Percentiles rank a stretch among this genome's conserved stretches.
These are phyloP conservation scores for Colletotrichum sublineola DNA, from an alignment of 2,329 filamentous ascomycete genomes.

Conservation along the genomic window DNA sequence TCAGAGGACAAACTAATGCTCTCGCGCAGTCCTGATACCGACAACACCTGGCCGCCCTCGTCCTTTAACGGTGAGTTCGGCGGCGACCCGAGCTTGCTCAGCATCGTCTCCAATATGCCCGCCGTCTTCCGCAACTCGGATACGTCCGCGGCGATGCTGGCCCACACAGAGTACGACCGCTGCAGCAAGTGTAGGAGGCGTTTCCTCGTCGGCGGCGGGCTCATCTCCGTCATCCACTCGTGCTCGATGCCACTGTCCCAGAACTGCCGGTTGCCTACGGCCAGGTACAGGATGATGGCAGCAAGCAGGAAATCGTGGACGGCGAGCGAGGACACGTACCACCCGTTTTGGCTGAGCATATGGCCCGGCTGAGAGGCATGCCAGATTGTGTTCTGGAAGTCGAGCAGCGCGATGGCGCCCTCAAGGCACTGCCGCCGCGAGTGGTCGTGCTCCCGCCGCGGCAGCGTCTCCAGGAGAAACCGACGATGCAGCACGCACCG, in stretches of 20 bases:
- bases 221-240: slow-evolving; percentile 53
- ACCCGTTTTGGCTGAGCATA: slow-evolving; percentile 64
- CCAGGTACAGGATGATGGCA: slow-evolving; percentile 70
- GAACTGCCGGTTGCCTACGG: slow-evolving; percentile 59
- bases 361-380: slow-evolving; percentile 66
- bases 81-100: slow-evolving; percentile 56
- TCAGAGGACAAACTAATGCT: slow-evolving; percentile 41
- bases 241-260: slow-evolving; percentile 51
- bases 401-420: slow-evolving; percentile 62
- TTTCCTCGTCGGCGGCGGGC: slow-evolving; percentile 52
- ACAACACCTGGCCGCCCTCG: slow-evolving; percentile 37
- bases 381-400: slow-evolving; percentile 62
- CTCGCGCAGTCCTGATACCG: slow-evolving; percentile 20
- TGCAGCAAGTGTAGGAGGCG: slow-evolving; percentile 57
- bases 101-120: slow-evolving; percentile 60
- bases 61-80: slow-evolving; percentile 43
- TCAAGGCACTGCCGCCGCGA: slow-evolving; percentile 65
- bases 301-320: slow-evolving; percentile 74
- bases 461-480: slow-evolving; percentile 61
- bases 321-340: slow-evolving; percentile 70
- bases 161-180: slow-evolving; percentile 61
- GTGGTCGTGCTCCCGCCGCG: slow-evolving; percentile 62
- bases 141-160: slow-evolving; percentile 52
- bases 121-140: slow-evolving; percentile 61
- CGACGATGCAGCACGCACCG: slow-evolving; percentile 69